Base-by-base conservation (phyloP, 805 yeast genomes). In the Clavispora phyllophila region DNA sequence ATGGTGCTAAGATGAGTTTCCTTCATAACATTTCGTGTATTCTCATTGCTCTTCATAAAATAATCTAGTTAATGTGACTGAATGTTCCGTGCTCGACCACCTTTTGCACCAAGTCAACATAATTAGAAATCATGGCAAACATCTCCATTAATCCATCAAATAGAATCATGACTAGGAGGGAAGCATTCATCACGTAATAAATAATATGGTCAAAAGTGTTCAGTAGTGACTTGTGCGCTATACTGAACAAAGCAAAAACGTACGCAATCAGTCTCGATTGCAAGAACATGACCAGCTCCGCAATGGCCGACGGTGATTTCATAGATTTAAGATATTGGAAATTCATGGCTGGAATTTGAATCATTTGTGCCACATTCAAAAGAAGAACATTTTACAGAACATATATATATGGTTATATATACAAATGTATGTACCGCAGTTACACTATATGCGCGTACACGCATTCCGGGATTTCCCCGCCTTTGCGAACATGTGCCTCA, bases 71-170 rank as follows among this genome's bases (percentile, higher is more conserved):
- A 14, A 58, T 51, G 34, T 58, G 58, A 32, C 56, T 55, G 44
- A 55, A 55, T 48, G 57, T 53, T 37, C 52, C 51, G 38, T 56
- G 56, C 37, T 52, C 47, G 33, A 57, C 43, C 28, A 57, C 50
- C 18, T 51, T 49, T 14, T 45, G 43, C 6, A 49, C 37, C 23
- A 59, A 45, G 17, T 43, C 36, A 29, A 49, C 40, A 40, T 57
- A 52, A 37, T 55, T 52, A 28, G 44, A 36, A 20, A 56, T 54
- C 14, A 50, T 51, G 12, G 49, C 46, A 2, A 49, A 48, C 12
- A 53, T 40, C 10, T 49, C 61, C 6, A 46, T 40, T n/a, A 51
- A 36, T 4, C 49, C 40, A 13, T 58, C 61, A 5, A 51, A 37
- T 12, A 48, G 40, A 14, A 45, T 38, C 37, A 50, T 35, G 22